A percentile compares a stretch with the other conserved stretches of the same genome.
These are phyloP conservation scores for bread wheat (Triticum aestivum) DNA, from an alignment of 176 grass and related monocot species.

Conservation along the genomic window IWGSC_CS_RefSeq_v2.1 NC_057797.1:34450758-34451257, in stretches of 20 bases:
- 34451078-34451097: constrained; percentile 45
- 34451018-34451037: constrained; percentile 58
- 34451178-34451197: constrained; percentile 64
- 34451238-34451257: constrained; percentile 70
- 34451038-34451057: constrained; percentile 73
- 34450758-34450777: constrained; percentile 76
- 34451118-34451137: constrained; percentile 43
- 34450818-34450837: constrained; percentile 55
- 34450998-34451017: constrained; percentile 67
- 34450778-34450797: constrained; percentile 78
- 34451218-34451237: constrained; percentile 66
- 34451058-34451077: constrained; percentile 65
- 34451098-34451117: constrained; percentile 60
- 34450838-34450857: constrained; percentile 59
- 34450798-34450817: constrained; percentile 90
- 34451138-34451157: constrained; percentile 52
- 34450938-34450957: constrained; percentile 42
- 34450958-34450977: constrained; percentile 51
- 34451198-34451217: constrained; percentile 73
- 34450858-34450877: constrained; percentile 56
- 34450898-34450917: constrained; percentile 71
- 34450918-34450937: constrained; percentile 69
- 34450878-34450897: constrained; percentile 60
- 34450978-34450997: constrained; percentile 68
- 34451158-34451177: constrained; percentile 78